Conservation (phyloP, 192 early-diverging fungal species). For the Rhizophagus prolifer region DNA sequence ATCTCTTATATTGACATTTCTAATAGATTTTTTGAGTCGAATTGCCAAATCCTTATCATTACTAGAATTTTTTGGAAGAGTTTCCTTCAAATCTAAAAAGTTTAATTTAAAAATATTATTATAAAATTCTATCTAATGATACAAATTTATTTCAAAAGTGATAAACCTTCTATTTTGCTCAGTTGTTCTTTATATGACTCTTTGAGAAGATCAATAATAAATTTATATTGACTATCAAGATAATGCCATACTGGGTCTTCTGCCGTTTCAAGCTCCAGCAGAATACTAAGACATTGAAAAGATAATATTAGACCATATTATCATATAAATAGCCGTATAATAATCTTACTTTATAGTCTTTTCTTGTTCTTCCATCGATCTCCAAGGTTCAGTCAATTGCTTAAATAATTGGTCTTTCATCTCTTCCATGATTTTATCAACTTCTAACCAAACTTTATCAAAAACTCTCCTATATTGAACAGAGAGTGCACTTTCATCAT, state of each 20-base stretch:
- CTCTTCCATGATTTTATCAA: slow-evolving; percentile 75
- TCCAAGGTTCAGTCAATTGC: slow-evolving; percentile 73
- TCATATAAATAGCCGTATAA: not conserved
- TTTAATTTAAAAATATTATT: slow-evolving; percentile 1
- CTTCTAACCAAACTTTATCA: slow-evolving; percentile 93
- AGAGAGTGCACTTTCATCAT: slow-evolving; percentile 31
- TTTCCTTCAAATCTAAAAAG: slow-evolving; percentile 12
- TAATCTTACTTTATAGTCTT: slow-evolving; percentile 72
- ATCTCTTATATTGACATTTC: slow-evolving; percentile 40
- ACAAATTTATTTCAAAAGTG: not conserved
- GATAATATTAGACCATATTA: not conserved
- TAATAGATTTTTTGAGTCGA: slow-evolving; percentile 38
- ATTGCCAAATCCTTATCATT: slow-evolving; percentile 1
- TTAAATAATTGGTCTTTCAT: slow-evolving; percentile 73
- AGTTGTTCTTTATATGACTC: slow-evolving; percentile 64
- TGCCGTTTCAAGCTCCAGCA: slow-evolving; percentile 76
- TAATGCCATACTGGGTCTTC: slow-evolving; percentile 88
- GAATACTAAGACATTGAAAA: slow-evolving; percentile 45
- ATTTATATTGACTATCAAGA: slow-evolving; percentile 84
- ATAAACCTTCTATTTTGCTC: slow-evolving; percentile 44
- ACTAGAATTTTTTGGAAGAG: not conserved
- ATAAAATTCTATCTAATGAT: not conserved
- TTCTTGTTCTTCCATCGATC: slow-evolving; percentile 86
- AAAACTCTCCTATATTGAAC: slow-evolving; percentile 69
- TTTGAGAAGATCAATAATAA: slow-evolving; percentile 76